Evolutionary conservation across 345 rosid species (phyloP), one percentile per base, ranked within the genome.

Genomic region (Eucalyptus pumila): DNA sequence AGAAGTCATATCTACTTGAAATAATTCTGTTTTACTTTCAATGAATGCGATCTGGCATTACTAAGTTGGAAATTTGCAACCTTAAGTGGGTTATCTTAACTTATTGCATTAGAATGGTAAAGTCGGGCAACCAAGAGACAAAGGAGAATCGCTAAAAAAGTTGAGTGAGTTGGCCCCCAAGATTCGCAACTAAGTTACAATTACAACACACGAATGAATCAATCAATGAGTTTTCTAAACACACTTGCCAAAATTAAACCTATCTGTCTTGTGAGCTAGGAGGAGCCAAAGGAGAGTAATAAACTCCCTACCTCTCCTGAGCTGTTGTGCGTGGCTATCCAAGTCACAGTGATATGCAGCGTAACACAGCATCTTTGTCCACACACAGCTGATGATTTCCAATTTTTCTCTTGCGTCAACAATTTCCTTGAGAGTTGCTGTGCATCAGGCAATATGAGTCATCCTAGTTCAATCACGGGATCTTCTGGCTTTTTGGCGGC

Each of bases 211-310:
- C 0, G 5, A 34, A 16, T 69, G 42, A 16, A 34, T 9, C 42
- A 9, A 34, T 69, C 42, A 17, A 32, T 34, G 23, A 69, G 80
- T 69, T 87, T 56, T 48, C 49, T 37, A 87, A 40, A 42, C 88
- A 87, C 56, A 89, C 14, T 58, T 48, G 86, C 89, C 88, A 26
- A 80, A 50, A 48, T 89, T 89, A 34, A 56, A 87, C 86, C 86
- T 58, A 17, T 89, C 72, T 3, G 89, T 89, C 65, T 89, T 76
- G 60, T 89, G 87, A n/a, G 52, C 42, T 37, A 89, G 51, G 9
- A 89, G 87, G 81, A 89, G 89, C 91, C 91, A 89, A 42, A 89
- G 15, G 69, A 54, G 87, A 51, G 89, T 89, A 80, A 89, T 87
- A 19, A 87, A 62, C 9, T 88, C 91, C 42, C 89, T 87, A 44